Evolutionary conservation across 2,329 filamentous ascomycete species (phyloP), one percentile per base, ranked within the genome.

Genomic region (Cylindrodendrum hubeiense): DNA sequence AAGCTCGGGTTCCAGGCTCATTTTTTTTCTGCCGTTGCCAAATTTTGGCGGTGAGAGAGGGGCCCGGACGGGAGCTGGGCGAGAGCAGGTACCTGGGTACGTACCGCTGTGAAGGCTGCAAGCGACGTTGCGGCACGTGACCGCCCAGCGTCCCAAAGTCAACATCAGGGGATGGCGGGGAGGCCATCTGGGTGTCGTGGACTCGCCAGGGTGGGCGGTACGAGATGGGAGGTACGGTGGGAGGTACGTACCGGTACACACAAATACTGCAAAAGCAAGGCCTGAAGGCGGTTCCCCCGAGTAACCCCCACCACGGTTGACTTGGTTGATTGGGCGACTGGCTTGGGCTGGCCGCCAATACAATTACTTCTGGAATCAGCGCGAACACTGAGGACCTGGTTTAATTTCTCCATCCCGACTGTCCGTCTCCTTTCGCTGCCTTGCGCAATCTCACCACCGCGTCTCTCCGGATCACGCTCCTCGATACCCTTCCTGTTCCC

Each of bases 281-380:
- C 34, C 17, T 34, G 15, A 50, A 53, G 28, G 41, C 67, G 63
- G 71, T 74, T 58, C 66, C 63, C 63, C 60, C 52, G 61, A 58
- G 67, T 74, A 74, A 72, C 69, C 73, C 73, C 71, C 71, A 71
- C 71, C 64, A 71, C 65, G 71, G 75, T 76, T 77, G 75, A 76
- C 76, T 76, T 65, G 73, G 75, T 76, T 77, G 75, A 77, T 77
- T 76, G 74, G 74, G 70, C 69, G 70, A 75, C 72, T 67, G 63
- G 54, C 60, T 64, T 63, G 57, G 64, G 68, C 50, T 60, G 33
- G 57, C 47, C 60, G 69, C 47, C 71, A 70, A 67, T 71, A 66
- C 61, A 63, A 50, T 59, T 63, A 59, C 71, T 67, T 65, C 65
- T 68, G 56, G 70, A 73, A 71, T 73, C 72, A 73, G 69, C 67